A percentile compares a stretch with the other conserved stretches of the same genome.
Conservation (phyloP, 306 rosid genomes). For the Fagus sylvatica region DNA sequence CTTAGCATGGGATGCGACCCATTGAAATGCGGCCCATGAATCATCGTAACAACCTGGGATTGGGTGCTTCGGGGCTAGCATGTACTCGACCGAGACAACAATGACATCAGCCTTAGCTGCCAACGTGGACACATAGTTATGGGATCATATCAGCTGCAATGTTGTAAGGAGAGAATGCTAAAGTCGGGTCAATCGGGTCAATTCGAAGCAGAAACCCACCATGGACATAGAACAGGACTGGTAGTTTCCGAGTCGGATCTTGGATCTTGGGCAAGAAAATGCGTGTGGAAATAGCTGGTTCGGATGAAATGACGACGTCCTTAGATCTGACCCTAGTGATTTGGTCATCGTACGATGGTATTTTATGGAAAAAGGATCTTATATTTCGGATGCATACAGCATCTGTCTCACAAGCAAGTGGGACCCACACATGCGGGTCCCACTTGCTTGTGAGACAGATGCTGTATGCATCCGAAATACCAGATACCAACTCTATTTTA, state of each 20-base stretch:
- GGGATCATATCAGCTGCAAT: too few species aligned
- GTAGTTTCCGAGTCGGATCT: slow-evolving; percentile 13
- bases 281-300: slow-evolving; percentile 35
- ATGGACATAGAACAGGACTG: slow-evolving; percentile 35
- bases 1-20: slow-evolving; percentile 29
- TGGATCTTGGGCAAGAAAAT: slow-evolving; percentile 30
- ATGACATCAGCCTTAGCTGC: slow-evolving; percentile 13
- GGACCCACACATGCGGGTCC: too few species aligned
- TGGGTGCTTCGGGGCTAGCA: slow-evolving; percentile 32
- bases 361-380: too few species aligned
- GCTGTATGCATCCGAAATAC: too few species aligned
- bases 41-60: slow-evolving; percentile 36
- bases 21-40: slow-evolving; percentile 27
- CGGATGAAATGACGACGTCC: slow-evolving; percentile 33
- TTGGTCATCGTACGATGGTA: slow-evolving; percentile 30
- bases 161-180: slow-evolving; percentile 23
- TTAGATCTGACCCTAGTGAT: slow-evolving; percentile 24
- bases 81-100: slow-evolving; percentile 30
- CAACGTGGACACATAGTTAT: slow-evolving; percentile 25
- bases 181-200: too few species aligned
- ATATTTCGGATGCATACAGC: too few species aligned
- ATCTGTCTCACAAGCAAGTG: too few species aligned
- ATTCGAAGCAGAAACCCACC: slow-evolving; percentile 42
- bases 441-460: too few species aligned
- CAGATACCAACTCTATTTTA: too few species aligned